Evolutionary conservation across 2,329 filamentous ascomycete genomes (phyloP).

Genomic region (Metarhizium sp.): DNA sequence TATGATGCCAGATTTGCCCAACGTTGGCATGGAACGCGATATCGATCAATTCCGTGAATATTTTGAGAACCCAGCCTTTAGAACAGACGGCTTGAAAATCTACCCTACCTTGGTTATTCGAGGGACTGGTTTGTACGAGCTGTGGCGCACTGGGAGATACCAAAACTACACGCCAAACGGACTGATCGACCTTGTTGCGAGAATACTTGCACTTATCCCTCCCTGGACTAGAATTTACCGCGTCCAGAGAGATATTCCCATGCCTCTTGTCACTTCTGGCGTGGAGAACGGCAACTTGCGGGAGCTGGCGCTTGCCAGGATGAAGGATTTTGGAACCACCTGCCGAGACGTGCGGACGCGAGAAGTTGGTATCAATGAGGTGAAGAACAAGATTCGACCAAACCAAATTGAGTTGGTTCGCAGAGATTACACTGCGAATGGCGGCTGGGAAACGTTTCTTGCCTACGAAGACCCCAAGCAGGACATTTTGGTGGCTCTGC

Average conservation of each 20-base stretch:
- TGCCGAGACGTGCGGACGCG: conserved; percentile 94
- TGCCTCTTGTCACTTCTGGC: conserved; percentile 96
- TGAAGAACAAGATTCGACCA: conserved; percentile 96
- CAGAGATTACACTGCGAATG: conserved; percentile 89
- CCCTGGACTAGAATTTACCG: conserved; percentile 99
- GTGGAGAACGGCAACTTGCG: conserved; percentile 96
- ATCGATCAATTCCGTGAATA: conserved; percentile 96
- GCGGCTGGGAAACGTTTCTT: conserved; percentile 96
- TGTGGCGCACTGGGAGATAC: conserved; percentile 94
- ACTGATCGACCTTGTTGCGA: conserved; percentile 86
- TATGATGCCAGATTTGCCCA: conserved; percentile 99
- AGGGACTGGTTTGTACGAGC: conserved; percentile 89
- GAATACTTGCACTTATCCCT: conserved; percentile 89
- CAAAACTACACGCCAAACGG: conserved; percentile 99
- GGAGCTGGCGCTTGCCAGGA: conserved; percentile 86
- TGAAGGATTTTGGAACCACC: conserved; percentile 98
- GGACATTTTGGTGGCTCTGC: conserved; percentile 86
- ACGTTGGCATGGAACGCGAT: conserved; percentile 97
- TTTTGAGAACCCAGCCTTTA: conserved; percentile 91
- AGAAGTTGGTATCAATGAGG: conserved; percentile 97
- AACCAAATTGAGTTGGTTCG: conserved; percentile 93
- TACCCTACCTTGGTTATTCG: conserved; percentile 96
- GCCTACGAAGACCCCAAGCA: conserved; percentile 98
- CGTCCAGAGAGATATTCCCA: conserved; percentile 97
- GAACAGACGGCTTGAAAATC: conserved; percentile 95